A percentile compares a stretch with the other conserved stretches of the same genome.
phyloP scores from a whole-genome alignment of 305 asterid species.

The Caryopteris hybrid region DNA sequence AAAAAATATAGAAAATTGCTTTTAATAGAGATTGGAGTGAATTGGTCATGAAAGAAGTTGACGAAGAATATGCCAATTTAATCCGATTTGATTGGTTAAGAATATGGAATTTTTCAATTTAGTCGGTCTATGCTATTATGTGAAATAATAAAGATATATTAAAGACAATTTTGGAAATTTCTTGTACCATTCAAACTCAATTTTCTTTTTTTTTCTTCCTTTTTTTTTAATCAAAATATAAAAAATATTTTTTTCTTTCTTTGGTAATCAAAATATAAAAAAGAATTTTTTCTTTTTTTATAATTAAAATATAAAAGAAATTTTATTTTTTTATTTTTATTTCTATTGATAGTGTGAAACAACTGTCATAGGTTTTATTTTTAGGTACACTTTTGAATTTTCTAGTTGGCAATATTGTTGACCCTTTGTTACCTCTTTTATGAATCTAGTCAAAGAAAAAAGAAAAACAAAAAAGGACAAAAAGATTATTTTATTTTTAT shows the following conservation, averaged over 20 bases:
- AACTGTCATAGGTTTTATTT: constrained; percentile 6
- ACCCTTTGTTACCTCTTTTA: not conserved
- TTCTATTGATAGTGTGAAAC: not conserved
- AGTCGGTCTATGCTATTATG: not conserved
- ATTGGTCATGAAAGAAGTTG: not conserved
- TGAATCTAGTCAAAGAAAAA: not conserved
- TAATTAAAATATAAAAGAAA: too few species aligned
- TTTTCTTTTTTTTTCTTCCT: not conserved
- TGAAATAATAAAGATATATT: not conserved
- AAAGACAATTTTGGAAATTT: not conserved
- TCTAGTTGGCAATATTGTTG: not conserved
- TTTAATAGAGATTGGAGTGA: too few species aligned
- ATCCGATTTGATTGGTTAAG: not conserved
- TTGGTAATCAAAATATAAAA: too few species aligned
- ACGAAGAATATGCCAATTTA: not conserved
- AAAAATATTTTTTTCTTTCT: too few species aligned
- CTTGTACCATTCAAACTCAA: not conserved
- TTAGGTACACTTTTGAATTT: not conserved
- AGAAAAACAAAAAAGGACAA: not conserved
- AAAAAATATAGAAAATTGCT: too few species aligned
- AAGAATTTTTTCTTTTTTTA: too few species aligned
- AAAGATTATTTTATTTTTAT: too few species aligned
- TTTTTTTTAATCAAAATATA: too few species aligned
- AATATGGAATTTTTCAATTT: not conserved
- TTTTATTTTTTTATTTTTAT: not conserved